Evolutionary conservation across 83 land plant genomes (phyloP).

Genomic region (Picea abies): DNA sequence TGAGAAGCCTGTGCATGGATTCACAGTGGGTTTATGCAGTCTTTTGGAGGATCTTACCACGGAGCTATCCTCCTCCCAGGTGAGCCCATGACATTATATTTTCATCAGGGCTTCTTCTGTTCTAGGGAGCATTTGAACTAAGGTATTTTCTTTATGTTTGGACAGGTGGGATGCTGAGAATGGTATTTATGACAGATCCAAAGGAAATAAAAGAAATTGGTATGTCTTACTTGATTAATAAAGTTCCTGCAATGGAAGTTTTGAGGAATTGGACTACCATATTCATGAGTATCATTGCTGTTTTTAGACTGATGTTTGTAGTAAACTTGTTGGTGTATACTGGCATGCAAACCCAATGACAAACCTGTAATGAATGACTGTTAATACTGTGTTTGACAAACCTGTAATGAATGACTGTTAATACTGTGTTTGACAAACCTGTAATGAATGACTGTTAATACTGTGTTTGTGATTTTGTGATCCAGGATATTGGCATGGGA

Average conservation of each 20-base stretch:
- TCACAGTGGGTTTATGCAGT: slow-evolving; percentile 98
- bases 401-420: background rate
- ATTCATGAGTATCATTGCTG: background rate
- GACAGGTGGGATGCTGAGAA: slow-evolving; percentile 73
- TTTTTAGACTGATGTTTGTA: background rate
- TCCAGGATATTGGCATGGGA: slow-evolving; percentile 95
- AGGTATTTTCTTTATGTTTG: background rate
- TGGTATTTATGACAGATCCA: slow-evolving; percentile 70
- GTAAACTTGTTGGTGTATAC: background rate
- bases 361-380: background rate
- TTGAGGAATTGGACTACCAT: background rate
- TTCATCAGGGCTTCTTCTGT: background rate
- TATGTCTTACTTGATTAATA: slow-evolving; percentile 18
- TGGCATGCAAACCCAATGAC: background rate
- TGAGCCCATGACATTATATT: slow-evolving; percentile 15
- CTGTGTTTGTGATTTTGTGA: background rate
- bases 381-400: background rate
- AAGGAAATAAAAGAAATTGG: slow-evolving; percentile 90
- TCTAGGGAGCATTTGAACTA: background rate
- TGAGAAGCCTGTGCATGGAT: slow-evolving; percentile 78
- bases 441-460: background rate
- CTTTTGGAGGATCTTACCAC: slow-evolving; percentile 96
- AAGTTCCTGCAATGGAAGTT: background rate
- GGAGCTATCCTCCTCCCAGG: slow-evolving; percentile 96
- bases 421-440: background rate